Conservation (phyloP, 306 rosid genomes). For the Styphnolobium japonicum region DNA sequence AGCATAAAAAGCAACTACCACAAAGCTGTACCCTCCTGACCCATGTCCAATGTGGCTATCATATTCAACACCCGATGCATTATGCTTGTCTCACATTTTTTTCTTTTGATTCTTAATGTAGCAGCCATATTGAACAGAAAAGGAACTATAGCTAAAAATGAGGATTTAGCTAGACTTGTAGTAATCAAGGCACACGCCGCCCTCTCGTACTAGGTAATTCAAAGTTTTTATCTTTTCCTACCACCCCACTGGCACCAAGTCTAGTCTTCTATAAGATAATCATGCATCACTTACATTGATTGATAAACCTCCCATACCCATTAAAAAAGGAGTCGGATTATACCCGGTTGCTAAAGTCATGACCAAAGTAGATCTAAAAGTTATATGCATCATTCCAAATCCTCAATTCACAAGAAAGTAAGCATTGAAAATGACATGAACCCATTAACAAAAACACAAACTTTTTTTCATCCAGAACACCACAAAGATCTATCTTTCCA, state of each 20-base stretch:
- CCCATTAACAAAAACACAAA: not conserved
- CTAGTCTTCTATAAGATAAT: not conserved
- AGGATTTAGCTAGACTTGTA: not conserved
- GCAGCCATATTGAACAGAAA: not conserved
- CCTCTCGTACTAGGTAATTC: no score
- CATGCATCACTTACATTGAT: not conserved
- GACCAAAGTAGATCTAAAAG: slow-evolving; percentile 15
- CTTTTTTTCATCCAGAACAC: not conserved
- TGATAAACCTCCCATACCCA: not conserved
- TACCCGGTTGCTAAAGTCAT: not conserved
- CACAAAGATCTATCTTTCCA: slow-evolving; percentile 2
- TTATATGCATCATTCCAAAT: not conserved
- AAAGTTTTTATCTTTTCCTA: not conserved
- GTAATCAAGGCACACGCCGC: not conserved
- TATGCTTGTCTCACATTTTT: not conserved
- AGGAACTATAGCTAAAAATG: not conserved
- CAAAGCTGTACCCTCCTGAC: not conserved
- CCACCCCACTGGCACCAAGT: not conserved
- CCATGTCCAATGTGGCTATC: not conserved
- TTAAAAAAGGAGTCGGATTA: not conserved
- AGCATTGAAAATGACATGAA: not conserved
- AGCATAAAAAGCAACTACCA: not conserved
- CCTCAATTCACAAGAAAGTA: slow-evolving; percentile 14
- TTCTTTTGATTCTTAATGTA: slow-evolving; percentile 13
- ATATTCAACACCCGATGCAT: not conserved